Percentiles rank a stretch among this genome's conserved stretches.
These are phyloP conservation scores for Blastobotrys persicus DNA, from an alignment of 1,139 yeast species.

Conservation along the genomic window DNA sequence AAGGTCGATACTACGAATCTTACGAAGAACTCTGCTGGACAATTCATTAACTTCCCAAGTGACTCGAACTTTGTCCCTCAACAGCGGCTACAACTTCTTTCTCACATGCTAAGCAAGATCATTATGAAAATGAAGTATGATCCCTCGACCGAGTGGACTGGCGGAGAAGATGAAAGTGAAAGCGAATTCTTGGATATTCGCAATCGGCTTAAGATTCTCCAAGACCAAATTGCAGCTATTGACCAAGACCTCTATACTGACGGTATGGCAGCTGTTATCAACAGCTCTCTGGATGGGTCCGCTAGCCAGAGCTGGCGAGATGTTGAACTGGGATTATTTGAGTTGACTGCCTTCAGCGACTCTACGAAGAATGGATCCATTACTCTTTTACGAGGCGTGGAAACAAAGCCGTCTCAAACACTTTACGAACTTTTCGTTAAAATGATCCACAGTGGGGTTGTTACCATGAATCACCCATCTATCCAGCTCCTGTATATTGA, in stretches of 20 bases:
- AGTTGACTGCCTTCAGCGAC: constrained; percentile 76
- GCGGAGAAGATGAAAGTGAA: constrained; percentile 54
- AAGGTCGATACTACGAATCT: constrained; percentile 29
- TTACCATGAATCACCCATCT: constrained; percentile 58
- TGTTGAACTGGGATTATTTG: constrained; percentile 82
- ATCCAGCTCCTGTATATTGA: constrained; percentile 83
- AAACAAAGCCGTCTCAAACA: constrained; percentile 28
- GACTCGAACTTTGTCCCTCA: constrained; percentile 33
- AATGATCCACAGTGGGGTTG: constrained; percentile 57
- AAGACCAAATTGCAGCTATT: constrained; percentile 78
- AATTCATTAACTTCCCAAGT: constrained; percentile 31
- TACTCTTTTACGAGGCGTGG: constrained; percentile 53
- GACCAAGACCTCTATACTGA: constrained; percentile 72
- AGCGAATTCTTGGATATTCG: constrained; percentile 81
- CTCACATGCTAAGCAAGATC: constrained; percentile 63
- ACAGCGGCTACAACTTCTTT: constrained; percentile 50
- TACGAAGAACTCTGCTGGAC: constrained; percentile 30
- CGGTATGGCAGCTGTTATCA: constrained; percentile 64
- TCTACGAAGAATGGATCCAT: constrained; percentile 71
- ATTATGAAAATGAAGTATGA: constrained; percentile 79
- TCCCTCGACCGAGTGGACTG: constrained; percentile 60
- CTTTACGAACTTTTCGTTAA: constrained; percentile 55
- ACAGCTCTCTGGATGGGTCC: constrained; percentile 46
- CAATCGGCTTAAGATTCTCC: constrained; percentile 67
- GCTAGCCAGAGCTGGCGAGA: constrained; percentile 57